Base-by-base conservation (phyloP, 179 eudicot species). In the Spinacia oleracea region DNA sequence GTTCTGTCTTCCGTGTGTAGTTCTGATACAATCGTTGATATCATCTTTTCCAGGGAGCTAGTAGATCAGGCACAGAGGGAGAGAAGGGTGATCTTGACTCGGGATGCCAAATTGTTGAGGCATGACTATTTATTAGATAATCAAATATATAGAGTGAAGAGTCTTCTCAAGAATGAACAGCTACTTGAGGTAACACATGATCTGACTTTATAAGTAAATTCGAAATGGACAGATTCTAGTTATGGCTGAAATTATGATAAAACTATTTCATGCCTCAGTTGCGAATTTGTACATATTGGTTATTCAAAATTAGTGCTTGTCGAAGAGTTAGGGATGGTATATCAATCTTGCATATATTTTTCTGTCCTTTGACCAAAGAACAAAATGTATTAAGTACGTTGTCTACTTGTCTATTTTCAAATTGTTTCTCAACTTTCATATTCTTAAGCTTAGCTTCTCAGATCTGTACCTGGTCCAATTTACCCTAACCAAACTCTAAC, bases 101-200 rank as follows among this genome's bases (percentile, higher is more conserved):
- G 98, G 76, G 98, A 93, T 83, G 91, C 95, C 82, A 93, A 95
- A 86, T 89, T 95, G 79, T 78, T 93, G 83, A 89, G 93, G 77
- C 93, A 93, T 80, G 93, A 87, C 43, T 93, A 95, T 85, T 80
- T 95, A 82, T 77, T 93, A 77, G 74, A 84, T 68, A 89, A 91
- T 80, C 98, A 95, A 83, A 90, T 95, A 84, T 93, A 93, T 81
- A 85, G 90, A 88, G 89, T 95, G 83, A 90, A 89, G 83, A 91
- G 85, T 84, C 98, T 93, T 78, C 89, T 91, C 40, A 95, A 95
- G 84, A 93, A 95, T 83, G 97, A 95, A 53, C 98, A 95, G 80
- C 87, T 95, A 9, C 87, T 88, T 70, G 98, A 95, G 98, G 98
- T 95, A 91, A 59, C 23, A 42, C 58, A 40, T 65, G 27, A 65